Conservation (phyloP, 192 early-diverging fungal genomes). For the Paraglomus brasilianum region DNA sequence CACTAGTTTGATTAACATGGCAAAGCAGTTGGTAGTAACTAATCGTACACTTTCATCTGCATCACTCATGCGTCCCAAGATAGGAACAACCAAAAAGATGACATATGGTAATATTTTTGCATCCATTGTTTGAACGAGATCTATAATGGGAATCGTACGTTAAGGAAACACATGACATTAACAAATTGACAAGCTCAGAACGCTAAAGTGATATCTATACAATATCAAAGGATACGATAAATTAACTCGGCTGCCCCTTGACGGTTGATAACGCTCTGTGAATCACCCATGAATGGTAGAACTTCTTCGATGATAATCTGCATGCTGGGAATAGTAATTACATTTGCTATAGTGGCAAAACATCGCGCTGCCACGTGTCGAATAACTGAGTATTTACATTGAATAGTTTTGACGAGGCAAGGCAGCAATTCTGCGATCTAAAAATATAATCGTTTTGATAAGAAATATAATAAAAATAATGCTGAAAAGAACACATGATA, state of each 20-base stretch:
- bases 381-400: slow-evolving; percentile 69
- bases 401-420: slow-evolving; percentile 61
- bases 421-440: slow-evolving; percentile 61
- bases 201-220: neutral
- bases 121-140: slow-evolving; percentile 76
- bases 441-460: slow-evolving; percentile 28
- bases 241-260: slow-evolving; percentile 87
- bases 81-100: slow-evolving; percentile 95
- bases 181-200: no score
- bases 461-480: no score
- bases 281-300: slow-evolving; percentile 76
- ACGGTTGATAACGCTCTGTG: slow-evolving; percentile 61
- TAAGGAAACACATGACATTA: no score
- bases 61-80: slow-evolving; percentile 97
- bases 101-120: slow-evolving; percentile 90
- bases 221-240: slow-evolving; percentile 18
- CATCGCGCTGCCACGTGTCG: slow-evolving; percentile 77
- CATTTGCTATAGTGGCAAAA: slow-evolving; percentile 69
- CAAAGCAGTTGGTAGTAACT: slow-evolving; percentile 92
- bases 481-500: neutral
- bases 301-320: slow-evolving; percentile 73
- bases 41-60: slow-evolving; percentile 85
- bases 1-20: slow-evolving; percentile 90
- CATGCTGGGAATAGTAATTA: slow-evolving; percentile 73
- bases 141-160: no score